A percentile compares a stretch with the other conserved stretches of the same genome.
Conservation (phyloP, 2,329 filamentous ascomycete genomes). For the Coniochaeta prunicola region DNA sequence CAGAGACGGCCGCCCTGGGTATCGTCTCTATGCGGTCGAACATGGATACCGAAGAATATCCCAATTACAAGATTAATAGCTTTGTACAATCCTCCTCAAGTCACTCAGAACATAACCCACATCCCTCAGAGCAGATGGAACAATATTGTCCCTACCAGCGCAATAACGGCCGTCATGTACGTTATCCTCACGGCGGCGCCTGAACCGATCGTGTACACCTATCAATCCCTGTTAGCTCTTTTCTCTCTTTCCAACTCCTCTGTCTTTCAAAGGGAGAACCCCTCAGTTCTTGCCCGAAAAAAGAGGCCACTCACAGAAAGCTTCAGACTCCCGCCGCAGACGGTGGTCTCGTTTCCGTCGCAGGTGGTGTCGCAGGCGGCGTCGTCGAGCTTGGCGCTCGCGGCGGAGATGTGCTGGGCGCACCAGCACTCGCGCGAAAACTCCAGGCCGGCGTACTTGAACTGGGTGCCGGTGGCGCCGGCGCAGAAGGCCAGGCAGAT, state of each 20-base stretch:
- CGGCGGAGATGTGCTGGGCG: constrained; percentile 36
- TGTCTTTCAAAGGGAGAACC: too few species aligned
- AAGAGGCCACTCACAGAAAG: constrained; percentile 28
- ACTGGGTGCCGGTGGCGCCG: constrained; percentile 24
- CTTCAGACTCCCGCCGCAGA: constrained; percentile 47
- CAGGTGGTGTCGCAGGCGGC: constrained; percentile 43
- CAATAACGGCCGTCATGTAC: background rate
- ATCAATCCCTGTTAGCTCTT: background rate
- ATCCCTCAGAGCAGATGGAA: background rate
- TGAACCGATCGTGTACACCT: background rate
- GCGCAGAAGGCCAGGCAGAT: constrained; percentile 44
- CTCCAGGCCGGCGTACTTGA: constrained; percentile 47
- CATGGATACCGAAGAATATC: background rate
- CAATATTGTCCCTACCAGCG: background rate
- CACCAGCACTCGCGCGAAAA: constrained; percentile 56
- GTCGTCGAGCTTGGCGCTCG: constrained; percentile 39
- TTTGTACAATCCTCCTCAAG: background rate
- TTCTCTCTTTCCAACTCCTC: background rate
- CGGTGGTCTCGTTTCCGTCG: constrained; percentile 40
- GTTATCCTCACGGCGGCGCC: background rate
- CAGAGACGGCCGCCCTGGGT: background rate
- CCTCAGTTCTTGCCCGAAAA: background rate
- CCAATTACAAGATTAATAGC: background rate
- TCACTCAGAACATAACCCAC: too few species aligned
- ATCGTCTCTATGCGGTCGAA: background rate